These are phyloP conservation scores for Stellera chamaejasme DNA, from an alignment of 345 rosid genomes.

Conservation along the genomic window DNA sequence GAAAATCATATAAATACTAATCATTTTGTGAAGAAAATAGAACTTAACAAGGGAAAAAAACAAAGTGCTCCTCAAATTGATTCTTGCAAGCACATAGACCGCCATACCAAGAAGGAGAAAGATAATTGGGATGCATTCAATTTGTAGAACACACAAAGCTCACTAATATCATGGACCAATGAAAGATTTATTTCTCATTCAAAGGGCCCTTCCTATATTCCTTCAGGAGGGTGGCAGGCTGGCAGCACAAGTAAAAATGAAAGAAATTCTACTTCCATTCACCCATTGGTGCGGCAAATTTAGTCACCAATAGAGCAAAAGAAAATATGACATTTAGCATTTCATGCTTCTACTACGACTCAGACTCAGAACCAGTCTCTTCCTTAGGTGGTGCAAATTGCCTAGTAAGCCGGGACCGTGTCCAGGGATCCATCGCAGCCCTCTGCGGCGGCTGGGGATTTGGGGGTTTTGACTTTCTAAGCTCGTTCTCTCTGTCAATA, in stretches of 20 bases:
- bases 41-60: background rate
- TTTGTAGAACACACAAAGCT: background rate
- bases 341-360: slow-evolving; percentile 15
- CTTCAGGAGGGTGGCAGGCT: no score
- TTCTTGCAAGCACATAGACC: background rate
- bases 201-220: background rate
- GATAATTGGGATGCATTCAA: background rate
- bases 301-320: background rate
- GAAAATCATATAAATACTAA: no score
- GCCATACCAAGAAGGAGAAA: background rate
- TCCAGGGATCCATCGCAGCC: slow-evolving; percentile 75
- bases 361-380: slow-evolving; percentile 48
- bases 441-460: slow-evolving; percentile 61
- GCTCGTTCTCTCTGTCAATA: slow-evolving; percentile 86
- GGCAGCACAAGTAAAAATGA: background rate
- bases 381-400: slow-evolving; percentile 82
- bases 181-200: background rate
- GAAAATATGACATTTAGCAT: background rate
- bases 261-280: background rate
- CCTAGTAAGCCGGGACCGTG: slow-evolving; percentile 55
- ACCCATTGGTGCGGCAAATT: background rate
- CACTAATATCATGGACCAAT: background rate
- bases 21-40: background rate
- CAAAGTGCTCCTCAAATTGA: background rate
- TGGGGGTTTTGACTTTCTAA: slow-evolving; percentile 74